Evolutionary conservation across 129 eudicot species (phyloP), one percentile per base, ranked within the genome.

Genomic region (Silybum marianum): DNA sequence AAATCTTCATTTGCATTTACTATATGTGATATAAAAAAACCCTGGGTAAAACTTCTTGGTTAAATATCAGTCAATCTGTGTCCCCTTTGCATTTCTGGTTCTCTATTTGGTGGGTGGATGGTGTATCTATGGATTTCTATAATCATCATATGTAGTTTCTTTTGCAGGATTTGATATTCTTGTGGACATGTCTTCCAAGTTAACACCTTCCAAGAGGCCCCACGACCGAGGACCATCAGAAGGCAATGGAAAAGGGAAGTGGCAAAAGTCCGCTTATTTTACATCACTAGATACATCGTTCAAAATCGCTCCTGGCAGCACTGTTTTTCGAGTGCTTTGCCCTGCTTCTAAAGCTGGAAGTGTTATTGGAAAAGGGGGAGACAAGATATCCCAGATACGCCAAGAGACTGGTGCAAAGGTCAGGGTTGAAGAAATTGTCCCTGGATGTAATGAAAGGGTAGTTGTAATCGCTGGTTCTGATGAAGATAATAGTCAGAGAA

Each of bases 381-480:
- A 85, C 80, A 87, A 80, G 65, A 93, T 95, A 76, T 89, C 97
- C 54, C 96, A 90, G 66, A 90, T 95, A 80, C 87, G 93, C 42
- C 89, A 89, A 38, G 96, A 89, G 72, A 87, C 90, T 42, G 99
- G 99, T 76, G 99, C 94, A 18, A 87, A 83, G 78, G 85, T 95
- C 70, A 82, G 85, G 75, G 91, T 92, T 66, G 98, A 95, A 76
- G 99, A 91, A 63, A 60, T 88, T 3, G 40, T 93, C 67, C 82
- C 95, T 28, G 98, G 97, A 21, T 93, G 92, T 90, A 90, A 89
- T 63, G 99, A 95, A 76, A 90, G 98, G 73, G 87, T 95, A 58
- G 78, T 95, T 79, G 62, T 83, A 30, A 89, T 95, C 38, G 67
- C 83, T 16, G 90, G 85, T 11, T 71, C 93, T 19, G 74, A 84